Evolutionary conservation across 129 eudicot genomes (phyloP).

Genomic region (Centrapalus pauciflorus): DNA sequence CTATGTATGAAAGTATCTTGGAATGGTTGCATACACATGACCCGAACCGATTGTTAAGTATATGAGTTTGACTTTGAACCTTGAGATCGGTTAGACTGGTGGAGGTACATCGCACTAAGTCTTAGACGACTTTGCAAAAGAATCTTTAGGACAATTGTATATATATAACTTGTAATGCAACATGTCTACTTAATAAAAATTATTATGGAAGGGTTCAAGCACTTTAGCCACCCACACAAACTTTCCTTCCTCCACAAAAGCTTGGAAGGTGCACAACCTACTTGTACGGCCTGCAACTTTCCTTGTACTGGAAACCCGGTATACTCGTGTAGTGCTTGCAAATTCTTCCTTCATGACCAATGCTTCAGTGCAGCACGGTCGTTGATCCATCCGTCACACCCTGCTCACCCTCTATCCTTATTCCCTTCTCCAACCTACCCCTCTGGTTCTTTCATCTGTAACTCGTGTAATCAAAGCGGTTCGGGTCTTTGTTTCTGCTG

Average conservation of each 20-base stretch:
- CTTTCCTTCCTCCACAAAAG: slow-evolving; percentile 14
- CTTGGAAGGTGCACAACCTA: slow-evolving; percentile 17
- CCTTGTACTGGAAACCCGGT: slow-evolving; percentile 14
- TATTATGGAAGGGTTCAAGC: slow-evolving; percentile 4
- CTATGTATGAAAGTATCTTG: too few relatives aligned
- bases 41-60: too few relatives aligned
- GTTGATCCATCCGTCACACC: slow-evolving; percentile 15
- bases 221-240: slow-evolving; percentile 23
- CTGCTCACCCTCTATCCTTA: slow-evolving; percentile 12
- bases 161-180: slow-evolving; percentile 6
- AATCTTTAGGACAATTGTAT: background rate
- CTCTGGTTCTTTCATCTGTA: slow-evolving; percentile 1
- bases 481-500: slow-evolving; percentile 16
- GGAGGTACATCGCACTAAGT: background rate
- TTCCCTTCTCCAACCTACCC: slow-evolving; percentile 20
- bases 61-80: background rate
- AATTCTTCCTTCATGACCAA: slow-evolving; percentile 19
- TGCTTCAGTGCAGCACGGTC: slow-evolving; percentile 12
- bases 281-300: slow-evolving; percentile 21
- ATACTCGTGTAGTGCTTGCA: slow-evolving; percentile 14
- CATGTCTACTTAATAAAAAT: background rate
- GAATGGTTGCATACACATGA: too few relatives aligned
- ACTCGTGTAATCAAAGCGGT: background rate
- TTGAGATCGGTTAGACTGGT: background rate
- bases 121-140: background rate